Conservation (phyloP, 177 flowering plant genomes). For the Vitis hybrid region DNA sequence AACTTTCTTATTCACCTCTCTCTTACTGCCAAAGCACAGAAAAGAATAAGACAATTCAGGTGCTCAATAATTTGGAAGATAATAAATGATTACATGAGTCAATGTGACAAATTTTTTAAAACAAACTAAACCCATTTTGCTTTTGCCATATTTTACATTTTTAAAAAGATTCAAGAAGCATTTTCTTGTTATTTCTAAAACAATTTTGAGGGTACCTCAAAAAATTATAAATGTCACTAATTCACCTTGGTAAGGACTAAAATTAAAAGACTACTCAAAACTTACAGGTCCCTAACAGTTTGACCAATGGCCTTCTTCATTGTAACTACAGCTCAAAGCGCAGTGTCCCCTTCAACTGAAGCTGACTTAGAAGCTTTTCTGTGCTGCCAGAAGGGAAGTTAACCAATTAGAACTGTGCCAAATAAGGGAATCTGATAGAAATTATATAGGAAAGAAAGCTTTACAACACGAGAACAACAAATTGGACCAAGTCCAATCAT, state of each 20-base stretch:
- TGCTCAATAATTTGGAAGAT: too few relatives aligned
- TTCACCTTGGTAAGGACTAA: background rate
- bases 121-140: background rate
- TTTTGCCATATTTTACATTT: background rate
- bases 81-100: too few relatives aligned
- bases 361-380: background rate
- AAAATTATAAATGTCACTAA: background rate
- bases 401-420: background rate
- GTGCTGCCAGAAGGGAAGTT: conserved; percentile 10
- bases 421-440: too few relatives aligned
- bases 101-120: too few relatives aligned
- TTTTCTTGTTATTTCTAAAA: too few relatives aligned
- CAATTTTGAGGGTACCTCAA: background rate
- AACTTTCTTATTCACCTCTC: conserved; percentile 96
- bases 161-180: background rate
- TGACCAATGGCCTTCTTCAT: conserved; percentile 97
- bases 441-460: background rate
- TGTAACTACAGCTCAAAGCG: conserved; percentile 13
- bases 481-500: background rate
- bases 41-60: conserved; percentile 4
- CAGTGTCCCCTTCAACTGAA: conserved; percentile 14
- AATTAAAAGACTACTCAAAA: background rate
- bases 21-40: conserved; percentile 61
- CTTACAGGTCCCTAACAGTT: conserved; percentile 97
- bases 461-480: background rate